Base-by-base conservation (phyloP, 352 stramenopile genomes). In the Phytophthora foliorum region DNA sequence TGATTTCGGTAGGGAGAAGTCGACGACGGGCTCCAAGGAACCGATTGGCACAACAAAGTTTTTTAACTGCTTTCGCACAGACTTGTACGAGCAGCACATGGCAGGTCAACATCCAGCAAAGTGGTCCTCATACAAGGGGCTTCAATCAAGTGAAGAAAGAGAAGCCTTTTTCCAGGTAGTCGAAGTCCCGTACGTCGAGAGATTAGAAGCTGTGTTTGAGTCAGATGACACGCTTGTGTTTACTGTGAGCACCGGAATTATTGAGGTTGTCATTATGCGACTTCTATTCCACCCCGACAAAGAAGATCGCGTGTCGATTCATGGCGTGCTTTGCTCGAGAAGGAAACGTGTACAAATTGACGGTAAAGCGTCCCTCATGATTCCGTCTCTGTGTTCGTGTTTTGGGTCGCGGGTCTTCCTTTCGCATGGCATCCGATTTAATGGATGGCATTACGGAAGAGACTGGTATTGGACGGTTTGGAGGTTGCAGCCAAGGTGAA, bases 361-460 rank as follows among this genome's bases (percentile, higher is more conserved):
- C 24, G 4, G 63, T 62, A 24, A 60, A 59, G 19, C 44, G 53
- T n/a, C 63, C 63, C 6, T 66, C 56, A 22, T 19, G 57, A 7
- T 63, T 67, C 34, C 42, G 64, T 3, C 49, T 72, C 6, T 65
- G 46, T 41, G 64, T 72, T 8, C 31, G 64, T 3, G 63, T 72
- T 24, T 53, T 72, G 11, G 42, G 25, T 31, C 50, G 51, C 4
- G 56, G 64, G 8, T 39, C 56, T 2, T 54, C 36, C 13, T 72
- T 72, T 31, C 44, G 64, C 13, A 63, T 67, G 64, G 27, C 50
- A 4, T 32, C 56, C n/a, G 16, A 29, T 16, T 22, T 67, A 2
- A 53, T 72, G 41, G 50, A 58, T 24, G 51, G 62, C 4, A 17
- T 39, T 17, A 39, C 3, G 14, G 34, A 39, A 17, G 21, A 59